phyloP scores from a whole-genome alignment of 345 rosid species.

The Salix suchowensis region DNA sequence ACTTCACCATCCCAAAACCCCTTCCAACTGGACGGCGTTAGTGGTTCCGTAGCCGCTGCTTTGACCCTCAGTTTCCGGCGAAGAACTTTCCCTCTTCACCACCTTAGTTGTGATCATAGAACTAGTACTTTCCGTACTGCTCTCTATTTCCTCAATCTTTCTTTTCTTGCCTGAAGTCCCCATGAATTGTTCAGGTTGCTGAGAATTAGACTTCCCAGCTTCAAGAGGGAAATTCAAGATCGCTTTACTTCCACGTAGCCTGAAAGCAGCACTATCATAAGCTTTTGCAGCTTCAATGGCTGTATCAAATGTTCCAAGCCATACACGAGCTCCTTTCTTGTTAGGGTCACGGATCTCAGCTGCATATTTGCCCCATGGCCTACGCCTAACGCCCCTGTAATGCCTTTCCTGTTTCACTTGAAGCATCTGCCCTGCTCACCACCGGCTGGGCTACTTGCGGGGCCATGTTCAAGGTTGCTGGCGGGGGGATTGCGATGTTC shows the following conservation, averaged over 20 bases:
- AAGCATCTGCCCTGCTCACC: background rate
- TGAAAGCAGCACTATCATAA: conserved; percentile 80
- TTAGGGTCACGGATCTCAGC: conserved; percentile 94
- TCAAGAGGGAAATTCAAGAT: conserved; percentile 90
- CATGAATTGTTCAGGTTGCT: conserved; percentile 5
- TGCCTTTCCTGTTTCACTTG: conserved; percentile 36
- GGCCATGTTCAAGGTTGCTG: background rate
- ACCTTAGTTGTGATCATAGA: background rate
- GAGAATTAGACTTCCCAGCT: conserved; percentile 23
- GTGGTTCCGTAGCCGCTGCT: conserved; percentile 33
- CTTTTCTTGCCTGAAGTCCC: conserved; percentile 27
- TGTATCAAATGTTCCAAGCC: conserved; percentile 90
- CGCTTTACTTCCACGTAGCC: conserved; percentile 80
- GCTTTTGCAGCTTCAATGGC: conserved; percentile 86
- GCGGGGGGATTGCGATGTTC: conserved; percentile 41
- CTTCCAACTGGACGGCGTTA: conserved; percentile 92
- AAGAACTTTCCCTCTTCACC: conserved; percentile 7
- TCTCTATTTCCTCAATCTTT: conserved; percentile 26
- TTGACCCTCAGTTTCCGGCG: conserved; percentile 15
- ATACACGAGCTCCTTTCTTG: conserved; percentile 69
- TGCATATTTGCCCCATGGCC: conserved; percentile 92
- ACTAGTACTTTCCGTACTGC: background rate
- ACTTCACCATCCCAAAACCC: conserved; percentile 72
- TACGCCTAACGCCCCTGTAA: conserved; percentile 76
- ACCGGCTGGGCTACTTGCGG: background rate